A percentile compares a stretch with the other conserved stretches of the same genome.
Evolutionary conservation across 139 green algal species (phyloP).

Genomic region (Trebouxia sp.): DNA sequence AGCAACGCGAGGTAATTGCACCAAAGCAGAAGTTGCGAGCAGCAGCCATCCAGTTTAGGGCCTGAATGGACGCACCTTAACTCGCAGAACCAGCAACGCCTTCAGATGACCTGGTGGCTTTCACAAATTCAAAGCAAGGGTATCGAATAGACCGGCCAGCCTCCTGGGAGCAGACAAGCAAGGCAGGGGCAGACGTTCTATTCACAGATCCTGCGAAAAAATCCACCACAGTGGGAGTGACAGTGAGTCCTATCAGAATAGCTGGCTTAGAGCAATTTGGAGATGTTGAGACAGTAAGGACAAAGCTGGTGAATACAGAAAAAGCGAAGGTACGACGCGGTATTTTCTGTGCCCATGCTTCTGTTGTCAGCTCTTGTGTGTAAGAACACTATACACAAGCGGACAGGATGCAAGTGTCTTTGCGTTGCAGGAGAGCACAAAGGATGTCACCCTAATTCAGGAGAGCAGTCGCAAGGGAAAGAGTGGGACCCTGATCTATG

Average conservation of each 20-base stretch:
- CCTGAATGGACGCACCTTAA: too few relatives aligned
- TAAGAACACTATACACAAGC: too few relatives aligned
- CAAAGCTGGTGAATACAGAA: constrained; percentile 60
- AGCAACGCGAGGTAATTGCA: neutral
- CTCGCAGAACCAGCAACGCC: neutral
- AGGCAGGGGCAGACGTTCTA: constrained; percentile 72
- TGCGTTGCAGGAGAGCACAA: constrained; percentile 75
- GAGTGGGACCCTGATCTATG: constrained; percentile 40
- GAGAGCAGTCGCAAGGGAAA: constrained; percentile 27
- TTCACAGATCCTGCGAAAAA: constrained; percentile 69
- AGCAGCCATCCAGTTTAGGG: too few relatives aligned
- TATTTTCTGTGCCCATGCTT: too few relatives aligned
- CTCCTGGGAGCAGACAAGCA: constrained; percentile 37
- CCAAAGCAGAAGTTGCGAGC: too few relatives aligned
- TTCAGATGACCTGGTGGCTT: neutral
- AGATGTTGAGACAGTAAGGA: constrained; percentile 51
- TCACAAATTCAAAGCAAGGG: constrained; percentile 26
- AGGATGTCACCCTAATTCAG: constrained; percentile 50
- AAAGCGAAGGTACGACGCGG: constrained; percentile 39
- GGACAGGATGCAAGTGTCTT: neutral
- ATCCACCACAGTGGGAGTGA: constrained; percentile 73
- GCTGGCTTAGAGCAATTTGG: constrained; percentile 66
- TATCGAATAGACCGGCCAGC: constrained; percentile 33
- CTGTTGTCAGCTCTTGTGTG: too few relatives aligned
- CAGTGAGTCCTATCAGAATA: constrained; percentile 72